phyloP scores from a whole-genome alignment of 305 asterid species.

The Withania somnifera region DNA sequence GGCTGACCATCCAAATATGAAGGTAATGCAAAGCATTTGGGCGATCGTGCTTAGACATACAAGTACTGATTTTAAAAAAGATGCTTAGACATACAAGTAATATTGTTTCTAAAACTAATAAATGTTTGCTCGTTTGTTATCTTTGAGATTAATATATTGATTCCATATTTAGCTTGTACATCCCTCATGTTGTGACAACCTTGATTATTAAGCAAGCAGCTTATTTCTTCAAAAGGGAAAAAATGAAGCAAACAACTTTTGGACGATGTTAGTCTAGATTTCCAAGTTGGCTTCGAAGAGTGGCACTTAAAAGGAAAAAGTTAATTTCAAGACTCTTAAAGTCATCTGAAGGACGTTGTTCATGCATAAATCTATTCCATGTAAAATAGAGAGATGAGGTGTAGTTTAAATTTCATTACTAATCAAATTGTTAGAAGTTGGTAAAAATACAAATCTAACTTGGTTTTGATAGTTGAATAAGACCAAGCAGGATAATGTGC shows the following conservation, averaged over 20 bases:
- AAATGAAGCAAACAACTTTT: neutral
- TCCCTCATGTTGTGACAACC: neutral
- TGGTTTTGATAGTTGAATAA: neutral
- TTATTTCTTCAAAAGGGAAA: neutral
- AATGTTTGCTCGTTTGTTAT: neutral
- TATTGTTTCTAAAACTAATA: neutral
- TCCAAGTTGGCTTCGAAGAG: neutral
- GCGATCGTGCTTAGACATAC: neutral
- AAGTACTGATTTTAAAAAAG: neutral
- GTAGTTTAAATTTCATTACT: neutral
- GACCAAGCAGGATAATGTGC: neutral
- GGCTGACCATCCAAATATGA: constrained; percentile 95
- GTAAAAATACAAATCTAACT: neutral
- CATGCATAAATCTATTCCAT: neutral
- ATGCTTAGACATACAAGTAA: neutral
- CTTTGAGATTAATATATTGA: neutral
- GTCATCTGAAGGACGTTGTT: neutral
- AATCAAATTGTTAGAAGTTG: neutral
- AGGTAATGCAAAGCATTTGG: constrained; percentile 35
- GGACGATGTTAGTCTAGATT: neutral
- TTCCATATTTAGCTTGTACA: neutral
- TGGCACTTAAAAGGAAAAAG: neutral
- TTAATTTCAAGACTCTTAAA: neutral
- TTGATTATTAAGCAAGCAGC: neutral
- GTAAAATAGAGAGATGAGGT: neutral